phyloP scores from a whole-genome alignment of 176 grass and related monocot species.

The Zizania latifolia region DNA sequence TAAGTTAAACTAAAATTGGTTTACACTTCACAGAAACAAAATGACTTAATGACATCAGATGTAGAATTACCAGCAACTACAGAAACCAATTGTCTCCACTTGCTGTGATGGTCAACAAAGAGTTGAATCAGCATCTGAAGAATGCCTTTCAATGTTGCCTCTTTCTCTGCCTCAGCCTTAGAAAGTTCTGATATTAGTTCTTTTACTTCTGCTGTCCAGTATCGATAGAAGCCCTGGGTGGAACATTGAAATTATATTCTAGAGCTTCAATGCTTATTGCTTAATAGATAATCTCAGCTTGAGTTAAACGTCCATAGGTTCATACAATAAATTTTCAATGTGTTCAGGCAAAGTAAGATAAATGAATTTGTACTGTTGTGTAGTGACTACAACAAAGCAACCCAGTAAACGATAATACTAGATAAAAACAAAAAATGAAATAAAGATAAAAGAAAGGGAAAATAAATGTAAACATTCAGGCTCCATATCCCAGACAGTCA shows the following conservation, averaged over 20 bases:
- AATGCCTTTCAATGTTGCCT: conserved; percentile 83
- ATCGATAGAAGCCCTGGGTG: conserved; percentile 65
- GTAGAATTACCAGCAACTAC: conserved; percentile 61
- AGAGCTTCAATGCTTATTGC: neutral
- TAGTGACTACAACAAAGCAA: neutral
- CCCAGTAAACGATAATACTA: conserved; percentile 4
- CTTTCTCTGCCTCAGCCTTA: conserved; percentile 78
- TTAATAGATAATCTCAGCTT: neutral
- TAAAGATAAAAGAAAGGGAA: neutral
- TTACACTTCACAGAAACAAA: neutral
- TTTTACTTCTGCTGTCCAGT: conserved; percentile 92
- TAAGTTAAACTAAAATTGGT: conserved; percentile 24
- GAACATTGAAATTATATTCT: conserved; percentile 13
- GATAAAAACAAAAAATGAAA: conserved; percentile 8
- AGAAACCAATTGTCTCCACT: conserved; percentile 84
- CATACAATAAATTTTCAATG: neutral
- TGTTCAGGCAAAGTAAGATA: conserved; percentile 17
- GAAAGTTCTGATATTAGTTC: conserved; percentile 70
- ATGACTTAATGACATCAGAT: conserved; percentile 5
- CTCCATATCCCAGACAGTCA: neutral
- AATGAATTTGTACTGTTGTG: neutral
- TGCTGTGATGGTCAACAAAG: conserved; percentile 75
- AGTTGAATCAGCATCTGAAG: conserved; percentile 74
- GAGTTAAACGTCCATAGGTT: neutral
- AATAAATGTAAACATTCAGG: neutral